Evolutionary conservation across 2,329 filamentous ascomycete species (phyloP), one percentile per base, ranked within the genome.

Genomic region (Fusarium udum): DNA sequence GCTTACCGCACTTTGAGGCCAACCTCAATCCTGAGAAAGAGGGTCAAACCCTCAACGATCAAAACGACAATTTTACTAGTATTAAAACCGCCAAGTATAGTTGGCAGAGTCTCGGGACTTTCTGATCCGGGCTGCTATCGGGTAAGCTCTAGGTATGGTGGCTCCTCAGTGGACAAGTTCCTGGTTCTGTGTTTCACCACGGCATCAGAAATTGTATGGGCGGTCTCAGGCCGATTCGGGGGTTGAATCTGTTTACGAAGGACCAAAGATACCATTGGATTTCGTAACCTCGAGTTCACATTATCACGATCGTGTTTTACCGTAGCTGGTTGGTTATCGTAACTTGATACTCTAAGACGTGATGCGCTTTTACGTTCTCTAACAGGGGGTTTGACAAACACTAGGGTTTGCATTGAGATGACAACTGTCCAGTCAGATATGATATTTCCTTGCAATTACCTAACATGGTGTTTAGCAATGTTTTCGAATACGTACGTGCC

Each of bases 141-240:
- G 67, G 51, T 62, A 70, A 67, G 72, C 52, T 61, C 48, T 45
- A 58, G 65, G 40, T 58, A 62, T 36, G 46, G 42, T 26, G 57
- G 56, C 71, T 74, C 67, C 59, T 61, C 37, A 72, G 18, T 74
- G 67, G 67, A 48, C 49, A 31, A 61, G 58, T 51, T 64, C 58
- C 46, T 61, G 62, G 59, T 53, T 40, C 24, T 37, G 49, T 61
- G 71, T 73, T 73, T 73, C 71, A 73, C 71, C 67, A 73, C 55
- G 53, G 71, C 71, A 56, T 68, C 71, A 73, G 72, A 71, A 59
- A 64, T 32, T 42, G 39, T 51, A 42, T 52, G 57, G 59, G 24
- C 56, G 36, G 71, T 71, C 57, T 73, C 67, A 69, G 67, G 64
- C 65, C 26, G 36, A 45, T 46, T 69, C 31, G 46, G 36, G 63